phyloP scores from a whole-genome alignment of 306 rosid species.

The Cercis canadensis region DNA sequence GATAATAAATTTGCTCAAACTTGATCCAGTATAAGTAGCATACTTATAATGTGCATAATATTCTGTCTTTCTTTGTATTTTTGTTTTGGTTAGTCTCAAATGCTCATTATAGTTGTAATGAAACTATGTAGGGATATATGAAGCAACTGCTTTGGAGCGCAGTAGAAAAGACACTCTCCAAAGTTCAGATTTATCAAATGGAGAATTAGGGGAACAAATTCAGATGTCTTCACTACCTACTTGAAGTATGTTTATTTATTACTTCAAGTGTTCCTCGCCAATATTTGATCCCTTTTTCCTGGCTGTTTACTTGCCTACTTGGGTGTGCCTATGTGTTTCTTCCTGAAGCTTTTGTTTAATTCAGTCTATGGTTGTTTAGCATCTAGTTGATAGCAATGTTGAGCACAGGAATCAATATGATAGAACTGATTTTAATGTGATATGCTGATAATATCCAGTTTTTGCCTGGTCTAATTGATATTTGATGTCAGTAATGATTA shows the following conservation, averaged over 20 bases:
- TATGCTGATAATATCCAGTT: no score
- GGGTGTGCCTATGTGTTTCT: not conserved
- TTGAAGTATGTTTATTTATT: conserved; percentile 60
- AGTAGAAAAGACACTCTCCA: conserved; percentile 67
- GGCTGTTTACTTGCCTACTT: conserved; percentile 6
- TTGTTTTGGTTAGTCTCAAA: conserved; percentile 22
- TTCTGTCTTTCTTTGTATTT: not conserved
- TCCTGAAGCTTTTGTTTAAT: conserved; percentile 1
- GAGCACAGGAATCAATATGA: not conserved
- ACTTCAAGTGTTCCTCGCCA: conserved; percentile 12
- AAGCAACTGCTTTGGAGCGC: conserved; percentile 89
- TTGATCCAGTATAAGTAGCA: not conserved
- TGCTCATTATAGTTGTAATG: conserved; percentile 28
- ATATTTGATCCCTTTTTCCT: conserved; percentile 19
- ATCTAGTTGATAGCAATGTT: conserved; percentile 1
- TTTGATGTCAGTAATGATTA: no score
- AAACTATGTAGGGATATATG: conserved; percentile 72
- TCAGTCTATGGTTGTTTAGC: conserved; percentile 11
- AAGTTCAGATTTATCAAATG: conserved; percentile 58
- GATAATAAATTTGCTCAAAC: not conserved
- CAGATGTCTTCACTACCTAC: conserved; percentile 90
- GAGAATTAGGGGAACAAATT: conserved; percentile 59
- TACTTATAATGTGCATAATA: not conserved
- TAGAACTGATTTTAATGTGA: no score
- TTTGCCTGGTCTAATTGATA: no score